These are phyloP conservation scores for Aspergillus heteromorphus DNA, from an alignment of 495 filamentous ascomycete species.

Conservation along the genomic window DNA sequence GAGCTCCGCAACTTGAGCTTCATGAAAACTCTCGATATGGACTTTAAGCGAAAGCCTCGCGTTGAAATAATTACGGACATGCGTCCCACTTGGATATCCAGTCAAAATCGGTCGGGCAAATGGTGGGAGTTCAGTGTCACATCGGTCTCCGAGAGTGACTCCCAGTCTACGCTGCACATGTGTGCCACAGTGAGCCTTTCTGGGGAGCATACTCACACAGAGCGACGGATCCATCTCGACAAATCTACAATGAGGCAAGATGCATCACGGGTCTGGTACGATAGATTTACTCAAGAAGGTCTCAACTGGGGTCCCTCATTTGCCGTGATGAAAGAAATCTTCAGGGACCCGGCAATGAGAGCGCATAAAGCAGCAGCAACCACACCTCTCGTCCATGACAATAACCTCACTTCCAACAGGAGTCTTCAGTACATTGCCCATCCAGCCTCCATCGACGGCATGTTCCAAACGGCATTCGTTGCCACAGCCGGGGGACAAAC, in stretches of 20 bases:
- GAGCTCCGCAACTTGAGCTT: conserved; percentile 31
- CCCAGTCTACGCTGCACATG: conserved; percentile 2
- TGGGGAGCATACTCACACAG: background rate
- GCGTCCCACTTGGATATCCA: background rate
- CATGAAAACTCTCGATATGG: conserved; percentile 23
- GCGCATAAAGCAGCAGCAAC: background rate
- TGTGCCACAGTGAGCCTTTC: conserved; percentile 4
- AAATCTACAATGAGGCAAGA: background rate
- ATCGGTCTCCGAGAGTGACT: conserved; percentile 2
- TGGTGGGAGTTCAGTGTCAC: conserved; percentile 14
- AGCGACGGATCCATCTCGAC: background rate
- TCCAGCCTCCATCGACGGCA: conserved; percentile 1
- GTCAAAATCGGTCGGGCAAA: background rate
- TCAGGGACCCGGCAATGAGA: background rate
- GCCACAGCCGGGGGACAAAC: background rate
- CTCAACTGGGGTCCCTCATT: conserved; percentile 5
- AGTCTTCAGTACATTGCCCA: background rate
- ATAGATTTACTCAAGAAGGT: background rate
- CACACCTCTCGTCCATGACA: background rate
- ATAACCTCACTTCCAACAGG: background rate
- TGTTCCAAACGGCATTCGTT: background rate
- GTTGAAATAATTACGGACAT: conserved; percentile 6
- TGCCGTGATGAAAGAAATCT: conserved; percentile 2
- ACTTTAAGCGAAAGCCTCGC: background rate
- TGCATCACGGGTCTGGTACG: background rate